Base-by-base conservation (phyloP, 495 filamentous ascomycete genomes). In the Penicillium manginii region DNA sequence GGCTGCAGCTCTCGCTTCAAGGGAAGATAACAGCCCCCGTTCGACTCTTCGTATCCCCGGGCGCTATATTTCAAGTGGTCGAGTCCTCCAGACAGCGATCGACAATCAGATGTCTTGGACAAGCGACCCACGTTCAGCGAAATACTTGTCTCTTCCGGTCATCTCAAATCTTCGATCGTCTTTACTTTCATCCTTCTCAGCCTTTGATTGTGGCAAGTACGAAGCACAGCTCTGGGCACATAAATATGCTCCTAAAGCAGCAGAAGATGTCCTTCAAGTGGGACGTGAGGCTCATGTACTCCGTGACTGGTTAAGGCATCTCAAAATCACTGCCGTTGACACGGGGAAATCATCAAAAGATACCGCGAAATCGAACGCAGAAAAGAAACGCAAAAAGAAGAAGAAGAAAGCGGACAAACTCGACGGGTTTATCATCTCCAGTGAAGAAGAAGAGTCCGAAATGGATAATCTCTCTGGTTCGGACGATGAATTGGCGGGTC, bases 351-450 rank as follows among this genome's bases (percentile, higher is more conserved):
- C 61, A n/a, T 66, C 72, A 0, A 76, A 70, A 51, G 73, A 77
- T 42, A 52, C 74, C 1, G 84, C 62, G 8, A 79, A 78, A 17
- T 57, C 69, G 26, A 83, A 77, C 52, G 69, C 64, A 26, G 74
- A 73, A 18, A 73, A 70, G 33, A 83, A 78, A 49, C 80, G 77
- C 55, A 88, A 85, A 63, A 93, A 91, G 64, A 86, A 85, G 60
- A 83, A 85, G 57, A 88, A 88, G 61, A 88, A 88, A 62, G 76
- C 72, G 3, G 81, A 83, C 52, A 86, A 90, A 50, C 73, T 96
- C 6, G 89, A 96, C 60, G 91, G 84, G 0, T 99, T 99, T 64
- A 78, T 99, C 33, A 81, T 98, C 9, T 88, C 85, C 10, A 93
- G 88, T 65, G 92, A 90, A 37, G 92, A 94, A 22, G 93, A 96